phyloP scores from a whole-genome alignment of 192 early-diverging fungal genomes.

The Coemansia sp. region DNA sequence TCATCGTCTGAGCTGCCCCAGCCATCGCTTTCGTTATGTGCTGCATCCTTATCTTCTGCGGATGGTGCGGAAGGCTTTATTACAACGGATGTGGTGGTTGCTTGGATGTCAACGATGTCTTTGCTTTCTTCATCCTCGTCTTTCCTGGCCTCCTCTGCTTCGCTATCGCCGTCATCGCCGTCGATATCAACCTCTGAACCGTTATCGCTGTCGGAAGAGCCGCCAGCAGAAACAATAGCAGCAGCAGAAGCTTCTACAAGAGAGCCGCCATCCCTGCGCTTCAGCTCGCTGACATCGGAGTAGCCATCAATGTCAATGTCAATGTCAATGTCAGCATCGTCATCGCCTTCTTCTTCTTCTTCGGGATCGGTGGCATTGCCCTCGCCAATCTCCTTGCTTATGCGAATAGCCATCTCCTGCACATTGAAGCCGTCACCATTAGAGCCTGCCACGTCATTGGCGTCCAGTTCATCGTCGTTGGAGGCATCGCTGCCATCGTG shows the following conservation, averaged over 20 bases:
- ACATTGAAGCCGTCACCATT: constrained; percentile 25
- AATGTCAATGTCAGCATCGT: constrained; percentile 1
- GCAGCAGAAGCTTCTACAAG: not conserved
- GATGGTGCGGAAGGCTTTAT: not conserved
- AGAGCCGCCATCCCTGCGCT: not conserved
- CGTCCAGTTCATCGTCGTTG: constrained; percentile 20
- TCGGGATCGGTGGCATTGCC: not conserved
- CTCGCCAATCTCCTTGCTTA: constrained; percentile 39
- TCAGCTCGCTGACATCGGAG: constrained; percentile 42
- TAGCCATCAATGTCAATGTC: constrained; percentile 49
- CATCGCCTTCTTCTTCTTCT: constrained; percentile 7
- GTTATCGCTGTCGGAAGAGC: constrained; percentile 2
- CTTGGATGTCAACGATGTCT: not conserved
- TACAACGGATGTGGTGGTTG: not conserved
- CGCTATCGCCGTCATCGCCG: constrained; percentile 6
- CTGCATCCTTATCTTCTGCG: constrained; percentile 4
- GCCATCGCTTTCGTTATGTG: constrained; percentile 13
- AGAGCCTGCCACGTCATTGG: not conserved
- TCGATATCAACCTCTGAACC: not conserved
- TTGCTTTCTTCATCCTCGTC: not conserved
- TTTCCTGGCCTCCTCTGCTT: constrained; percentile 4
- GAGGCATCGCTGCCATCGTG: constrained; percentile 49
- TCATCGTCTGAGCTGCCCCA: constrained; percentile 43
- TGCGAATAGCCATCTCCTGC: constrained; percentile 44
- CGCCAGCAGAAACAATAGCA: not conserved